Percentiles rank a stretch among this genome's conserved stretches.
phyloP scores from a whole-genome alignment of 495 filamentous ascomycete species.

The Xanthoparmelia taractica region DNA sequence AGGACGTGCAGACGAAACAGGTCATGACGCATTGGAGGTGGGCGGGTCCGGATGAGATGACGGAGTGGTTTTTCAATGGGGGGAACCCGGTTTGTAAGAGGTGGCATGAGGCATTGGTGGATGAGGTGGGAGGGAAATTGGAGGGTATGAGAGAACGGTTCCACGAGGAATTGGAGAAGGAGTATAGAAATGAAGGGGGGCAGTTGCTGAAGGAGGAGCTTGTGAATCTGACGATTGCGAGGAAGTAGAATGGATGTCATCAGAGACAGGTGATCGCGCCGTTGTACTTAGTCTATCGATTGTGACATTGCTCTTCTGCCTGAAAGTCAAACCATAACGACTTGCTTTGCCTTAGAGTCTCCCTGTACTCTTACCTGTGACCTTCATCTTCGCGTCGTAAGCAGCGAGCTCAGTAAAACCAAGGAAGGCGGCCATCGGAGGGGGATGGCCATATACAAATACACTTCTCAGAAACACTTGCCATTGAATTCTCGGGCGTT shows the following conservation, averaged over 20 bases:
- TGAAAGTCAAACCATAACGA: too few relatives aligned
- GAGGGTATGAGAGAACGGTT: slow-evolving; percentile 11
- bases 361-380: too few relatives aligned
- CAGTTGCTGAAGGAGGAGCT: slow-evolving; percentile 13
- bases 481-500: too few relatives aligned
- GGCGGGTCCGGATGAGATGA: slow-evolving; percentile 14
- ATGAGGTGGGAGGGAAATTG: slow-evolving; percentile 10
- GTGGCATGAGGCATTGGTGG: slow-evolving; percentile 15
- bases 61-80: slow-evolving; percentile 12
- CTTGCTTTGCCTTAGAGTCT: too few relatives aligned
- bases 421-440: too few relatives aligned
- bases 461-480: too few relatives aligned
- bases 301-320: too few relatives aligned
- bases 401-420: too few relatives aligned
- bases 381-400: too few relatives aligned
- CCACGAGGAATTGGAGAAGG: slow-evolving; percentile 9
- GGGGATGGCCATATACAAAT: too few relatives aligned
- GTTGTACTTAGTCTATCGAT: too few relatives aligned
- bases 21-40: slow-evolving; percentile 14
- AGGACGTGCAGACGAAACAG: slow-evolving; percentile 18
- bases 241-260: slow-evolving; percentile 4
- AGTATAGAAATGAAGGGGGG: slow-evolving; percentile 9
- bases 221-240: slow-evolving; percentile 15
- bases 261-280: background rate
- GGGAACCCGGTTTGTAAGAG: slow-evolving; percentile 12